Base-by-base conservation (phyloP, 768 basidiomycete species). In the Pleurotus pulmonarius region DNA sequence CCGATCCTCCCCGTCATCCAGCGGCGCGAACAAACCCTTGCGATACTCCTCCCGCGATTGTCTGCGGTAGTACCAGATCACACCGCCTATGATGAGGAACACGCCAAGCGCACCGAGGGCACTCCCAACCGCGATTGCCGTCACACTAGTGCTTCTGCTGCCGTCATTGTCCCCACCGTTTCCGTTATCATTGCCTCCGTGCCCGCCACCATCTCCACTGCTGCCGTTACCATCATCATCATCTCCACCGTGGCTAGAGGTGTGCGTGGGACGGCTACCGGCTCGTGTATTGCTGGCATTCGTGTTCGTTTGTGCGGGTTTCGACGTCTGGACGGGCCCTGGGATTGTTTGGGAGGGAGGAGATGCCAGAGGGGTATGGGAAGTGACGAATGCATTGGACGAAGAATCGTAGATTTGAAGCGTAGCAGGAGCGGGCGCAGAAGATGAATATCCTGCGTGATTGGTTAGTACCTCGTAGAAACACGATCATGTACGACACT, bases 71-170 rank as follows among this genome's bases (percentile, higher is more conserved):
- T 77, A 83, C 1, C 75, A 66, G 2, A 69, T 68, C 0, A 66
- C 75, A 0, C 77, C 60, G 12, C 69, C 73, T n/a, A 49, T 49
- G 6, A 75, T 66, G 3, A 73, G 76, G 15, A 85, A 49, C 8
- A 88, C 69, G 8, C 75, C 87, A 6, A 75, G 66, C 3, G 74
- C 77, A 13, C 85, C 53, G 11, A 88, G 69, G 9, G 75, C 87
- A 3, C 82, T 75, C 9, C 88, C 87, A 5, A 93, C 67, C 2
- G 79, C 81, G 62, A 92, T 83, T 2, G 78, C 79, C 0, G 75
- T 73, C 4, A 67, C 73, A 34, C 61, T 61, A 16, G 55, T 64
- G 43, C 53, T 62, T 25, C 54, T 61, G 26, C 46, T 34, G 43
- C 58, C 52, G 20, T 55, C 54, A 25, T 54, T 55, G 9, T 46